Evolutionary conservation across 2,329 filamentous ascomycete genomes (phyloP).

Genomic region (Fusarium cicatricum): DNA sequence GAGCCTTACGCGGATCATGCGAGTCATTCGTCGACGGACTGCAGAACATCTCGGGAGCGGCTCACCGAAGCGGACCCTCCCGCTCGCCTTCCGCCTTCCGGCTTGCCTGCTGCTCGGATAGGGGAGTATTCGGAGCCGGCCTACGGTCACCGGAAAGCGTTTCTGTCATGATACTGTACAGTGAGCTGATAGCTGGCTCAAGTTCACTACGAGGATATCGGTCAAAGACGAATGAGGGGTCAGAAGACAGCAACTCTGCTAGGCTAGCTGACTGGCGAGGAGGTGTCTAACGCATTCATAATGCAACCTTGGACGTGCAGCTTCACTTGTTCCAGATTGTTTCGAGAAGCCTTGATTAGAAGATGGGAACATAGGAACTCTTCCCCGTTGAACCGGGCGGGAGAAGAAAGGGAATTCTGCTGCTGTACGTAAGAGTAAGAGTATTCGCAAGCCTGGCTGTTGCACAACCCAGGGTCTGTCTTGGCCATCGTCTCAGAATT

Average conservation of each 20-base stretch:
- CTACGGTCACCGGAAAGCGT: not conserved
- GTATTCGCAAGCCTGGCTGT: not conserved
- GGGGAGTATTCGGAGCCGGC: not conserved
- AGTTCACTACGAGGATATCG: not conserved
- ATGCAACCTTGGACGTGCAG: not conserved
- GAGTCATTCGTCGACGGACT: not conserved
- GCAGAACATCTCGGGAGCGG: not conserved
- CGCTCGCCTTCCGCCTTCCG: not conserved
- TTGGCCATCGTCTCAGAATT: slow-evolving; percentile 1
- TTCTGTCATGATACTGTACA: not conserved
- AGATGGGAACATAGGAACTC: not conserved
- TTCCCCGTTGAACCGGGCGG: not conserved
- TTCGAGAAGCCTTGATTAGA: not conserved
- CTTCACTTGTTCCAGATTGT: not conserved
- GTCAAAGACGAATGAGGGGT: not conserved
- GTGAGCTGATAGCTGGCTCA: not conserved
- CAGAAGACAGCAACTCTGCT: not conserved
- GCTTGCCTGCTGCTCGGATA: not conserved
- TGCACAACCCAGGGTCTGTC: not conserved
- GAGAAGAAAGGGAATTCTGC: not conserved
- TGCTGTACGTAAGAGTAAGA: too few relatives aligned
- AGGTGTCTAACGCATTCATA: not conserved
- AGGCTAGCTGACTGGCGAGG: not conserved
- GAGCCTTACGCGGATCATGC: not conserved
- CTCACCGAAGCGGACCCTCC: not conserved